Evolutionary conservation across 2,329 filamentous ascomycete genomes (phyloP).

Genomic region (Lachnellula arida): DNA sequence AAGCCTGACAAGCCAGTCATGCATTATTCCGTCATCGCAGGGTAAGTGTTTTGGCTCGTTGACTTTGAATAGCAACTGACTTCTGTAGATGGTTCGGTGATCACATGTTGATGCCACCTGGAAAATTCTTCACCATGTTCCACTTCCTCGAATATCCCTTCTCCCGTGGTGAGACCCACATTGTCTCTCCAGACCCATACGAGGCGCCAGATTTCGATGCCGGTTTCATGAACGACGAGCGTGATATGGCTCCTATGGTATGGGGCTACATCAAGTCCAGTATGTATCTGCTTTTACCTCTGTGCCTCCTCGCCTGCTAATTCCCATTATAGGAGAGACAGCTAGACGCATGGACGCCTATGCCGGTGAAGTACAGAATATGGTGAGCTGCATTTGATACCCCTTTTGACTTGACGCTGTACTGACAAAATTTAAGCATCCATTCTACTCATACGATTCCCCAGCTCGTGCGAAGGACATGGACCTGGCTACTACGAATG

Average conservation of each 20-base stretch:
- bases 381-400: slow-evolving; percentile 32
- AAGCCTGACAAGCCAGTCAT: slow-evolving; percentile 84
- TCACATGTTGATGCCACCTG: slow-evolving; percentile 50
- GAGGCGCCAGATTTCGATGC: slow-evolving; percentile 73
- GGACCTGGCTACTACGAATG: slow-evolving; percentile 69
- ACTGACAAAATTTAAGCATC: slow-evolving; percentile 49
- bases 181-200: slow-evolving; percentile 59
- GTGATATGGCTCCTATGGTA: slow-evolving; percentile 80
- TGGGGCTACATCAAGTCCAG: slow-evolving; percentile 59
- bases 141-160: slow-evolving; percentile 57
- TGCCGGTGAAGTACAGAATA: slow-evolving; percentile 42
- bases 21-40: slow-evolving; percentile 75
- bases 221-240: slow-evolving; percentile 81
- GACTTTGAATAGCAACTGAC: slow-evolving; percentile 32
- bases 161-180: slow-evolving; percentile 57
- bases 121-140: slow-evolving; percentile 50
- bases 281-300: slow-evolving; percentile 40
- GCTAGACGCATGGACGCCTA: slow-evolving; percentile 51
- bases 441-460: slow-evolving; percentile 67
- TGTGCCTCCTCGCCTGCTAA: slow-evolving; percentile 46
- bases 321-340: slow-evolving; percentile 56
- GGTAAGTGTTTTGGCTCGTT: slow-evolving; percentile 37
- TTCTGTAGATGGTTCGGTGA: slow-evolving; percentile 47
- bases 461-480: slow-evolving; percentile 67
- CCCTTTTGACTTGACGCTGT: not conserved